Percentiles rank a stretch among this genome's conserved stretches.
Evolutionary conservation across 2,329 filamentous ascomycete species (phyloP).

Genomic region (Claviceps pazoutovae): DNA sequence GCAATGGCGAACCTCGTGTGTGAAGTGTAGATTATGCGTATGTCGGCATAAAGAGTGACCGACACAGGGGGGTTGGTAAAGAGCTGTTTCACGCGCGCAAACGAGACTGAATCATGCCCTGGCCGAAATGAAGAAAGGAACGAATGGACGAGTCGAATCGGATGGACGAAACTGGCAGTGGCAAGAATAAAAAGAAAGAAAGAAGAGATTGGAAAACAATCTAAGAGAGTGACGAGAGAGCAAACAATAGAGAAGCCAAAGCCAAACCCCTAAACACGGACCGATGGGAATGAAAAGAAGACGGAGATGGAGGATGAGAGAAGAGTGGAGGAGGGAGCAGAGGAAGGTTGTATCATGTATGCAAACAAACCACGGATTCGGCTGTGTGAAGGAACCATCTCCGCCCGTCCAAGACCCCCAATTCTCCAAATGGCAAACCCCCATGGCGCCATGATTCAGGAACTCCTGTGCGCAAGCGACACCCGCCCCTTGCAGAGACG

Average conservation of each 20-base stretch:
- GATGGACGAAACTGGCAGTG: not conserved
- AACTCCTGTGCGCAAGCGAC: not conserved
- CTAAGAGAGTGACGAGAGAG: not conserved
- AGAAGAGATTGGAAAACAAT: not conserved
- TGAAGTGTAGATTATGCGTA: not conserved
- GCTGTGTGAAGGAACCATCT: not conserved
- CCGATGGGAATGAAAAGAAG: not conserved
- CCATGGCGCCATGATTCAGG: not conserved
- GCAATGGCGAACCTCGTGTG: not conserved
- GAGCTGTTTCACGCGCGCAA: not conserved
- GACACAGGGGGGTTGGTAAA: not conserved
- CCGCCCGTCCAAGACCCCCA: not conserved
- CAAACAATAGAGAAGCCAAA: not conserved
- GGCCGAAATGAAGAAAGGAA: constrained; percentile 2
- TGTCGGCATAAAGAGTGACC: constrained; percentile 16
- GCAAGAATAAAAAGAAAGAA: not conserved
- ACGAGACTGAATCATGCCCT: not conserved
- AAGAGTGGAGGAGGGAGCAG: not conserved
- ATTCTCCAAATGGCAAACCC: not conserved
- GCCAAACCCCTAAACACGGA: not conserved
- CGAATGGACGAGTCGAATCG: not conserved
- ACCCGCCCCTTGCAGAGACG: not conserved
- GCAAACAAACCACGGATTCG: not conserved
- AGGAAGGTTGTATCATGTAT: not conserved
- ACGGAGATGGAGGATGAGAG: not conserved